Base-by-base conservation (phyloP, 257 asterid species). In the Nicotiana tomentosiformis region DNA sequence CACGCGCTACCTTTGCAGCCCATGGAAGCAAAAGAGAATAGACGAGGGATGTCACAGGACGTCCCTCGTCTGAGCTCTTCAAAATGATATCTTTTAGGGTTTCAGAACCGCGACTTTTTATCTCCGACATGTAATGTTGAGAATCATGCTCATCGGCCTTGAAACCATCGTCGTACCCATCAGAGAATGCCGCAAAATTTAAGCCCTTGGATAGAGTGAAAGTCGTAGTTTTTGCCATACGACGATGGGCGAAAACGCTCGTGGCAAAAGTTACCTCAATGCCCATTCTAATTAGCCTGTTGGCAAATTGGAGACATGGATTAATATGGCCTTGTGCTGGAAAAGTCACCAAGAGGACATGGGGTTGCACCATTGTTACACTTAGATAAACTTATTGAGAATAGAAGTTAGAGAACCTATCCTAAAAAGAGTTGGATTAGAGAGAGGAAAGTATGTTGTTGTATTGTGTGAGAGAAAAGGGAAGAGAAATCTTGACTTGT, bases 261-360 rank as follows among this genome's bases (percentile, higher is more conserved):
- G 89, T 86, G 49, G 82, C 18, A 2, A 86, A 66, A 14, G 90
- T 88, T 39, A 86, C 87, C 6, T 66, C 37, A 18, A 82, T 46
- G 51, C 84, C 88, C 57, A 82, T 30, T 35, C 57, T 35, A 3
- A 83, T 55, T 33, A 88, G 82, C 17, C 81, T 77, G 12, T 65
- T 58, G 66, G 89, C 90, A 10, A 88, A 82, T 35, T 82, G 87
- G 23, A 88, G 80, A 49, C 72, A 0, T 9, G 90, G 90, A 65
- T 86, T 88, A 4, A 88, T 78, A 62, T 88, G 88, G 60, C 90
- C 90, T 66, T 88, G 88, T 2, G 84, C 82, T 4, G 90, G 88
- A 82, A 10, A 85, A 9, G 81, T 65, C 46, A 84, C 46, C 0
- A 88, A 39, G 3, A 87, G 90, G 60, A 87, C 56, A 81, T 85